Conservation (phyloP, 768 basidiomycete species). For the Hydnomerulius pinastri region DNA sequence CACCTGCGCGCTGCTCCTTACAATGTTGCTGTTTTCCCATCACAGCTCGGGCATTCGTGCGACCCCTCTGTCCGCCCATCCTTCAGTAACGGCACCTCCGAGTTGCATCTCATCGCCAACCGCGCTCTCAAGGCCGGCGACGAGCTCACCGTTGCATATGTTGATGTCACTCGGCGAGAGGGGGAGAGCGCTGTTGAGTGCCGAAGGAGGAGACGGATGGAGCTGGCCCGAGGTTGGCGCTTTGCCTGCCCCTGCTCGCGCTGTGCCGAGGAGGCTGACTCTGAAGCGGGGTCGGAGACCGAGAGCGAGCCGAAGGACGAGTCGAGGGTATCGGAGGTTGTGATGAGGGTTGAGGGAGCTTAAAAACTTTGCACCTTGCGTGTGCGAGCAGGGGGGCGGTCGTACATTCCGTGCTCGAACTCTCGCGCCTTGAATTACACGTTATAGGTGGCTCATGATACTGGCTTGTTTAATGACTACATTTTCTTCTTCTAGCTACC, state of each 20-base stretch:
- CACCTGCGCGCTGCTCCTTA: background rate
- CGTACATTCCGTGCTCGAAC: no score
- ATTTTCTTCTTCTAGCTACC: background rate
- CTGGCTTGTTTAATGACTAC: conserved; percentile 2
- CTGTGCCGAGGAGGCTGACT: conserved; percentile 56
- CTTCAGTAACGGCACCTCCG: conserved; percentile 65
- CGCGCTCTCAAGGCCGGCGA: conserved; percentile 73
- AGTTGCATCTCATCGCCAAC: conserved; percentile 69
- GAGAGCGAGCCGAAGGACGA: conserved; percentile 49
- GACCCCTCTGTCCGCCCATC: conserved; percentile 63
- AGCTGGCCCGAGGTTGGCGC: conserved; percentile 80
- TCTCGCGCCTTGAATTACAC: no score
- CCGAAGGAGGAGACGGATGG: conserved; percentile 64
- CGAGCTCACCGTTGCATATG: conserved; percentile 73
- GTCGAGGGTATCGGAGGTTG: conserved; percentile 46
- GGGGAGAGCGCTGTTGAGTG: conserved; percentile 57
- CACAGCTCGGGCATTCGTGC: conserved; percentile 72
- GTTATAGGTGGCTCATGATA: no score
- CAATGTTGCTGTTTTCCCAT: background rate
- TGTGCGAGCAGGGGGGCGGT: background rate
- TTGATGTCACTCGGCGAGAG: conserved; percentile 60
- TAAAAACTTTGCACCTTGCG: conserved; percentile 7
- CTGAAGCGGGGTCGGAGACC: conserved; percentile 22
- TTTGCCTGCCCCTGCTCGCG: conserved; percentile 75
- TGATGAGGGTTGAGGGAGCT: conserved; percentile 31